Percentiles rank a stretch among this genome's conserved stretches.
These are phyloP conservation scores for Phallus indusiatus DNA, from an alignment of 768 basidiomycete genomes.

Conservation along the genomic window DNA sequence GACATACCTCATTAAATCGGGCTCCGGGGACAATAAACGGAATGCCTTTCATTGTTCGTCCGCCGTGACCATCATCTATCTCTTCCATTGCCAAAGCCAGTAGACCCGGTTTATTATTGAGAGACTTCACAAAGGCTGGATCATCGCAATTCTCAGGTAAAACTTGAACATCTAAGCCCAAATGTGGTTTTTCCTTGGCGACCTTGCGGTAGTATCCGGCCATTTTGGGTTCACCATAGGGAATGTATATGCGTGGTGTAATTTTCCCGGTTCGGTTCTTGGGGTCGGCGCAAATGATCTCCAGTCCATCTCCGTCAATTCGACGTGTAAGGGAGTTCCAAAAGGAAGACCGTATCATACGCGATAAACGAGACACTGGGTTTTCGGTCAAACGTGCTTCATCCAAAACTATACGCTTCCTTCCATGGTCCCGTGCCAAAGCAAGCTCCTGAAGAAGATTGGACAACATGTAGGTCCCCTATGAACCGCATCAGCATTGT, in stretches of 20 bases:
- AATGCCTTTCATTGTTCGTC: slow-evolving; percentile 80
- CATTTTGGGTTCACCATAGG: slow-evolving; percentile 88
- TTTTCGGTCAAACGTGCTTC: slow-evolving; percentile 97
- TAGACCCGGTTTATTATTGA: slow-evolving; percentile 91
- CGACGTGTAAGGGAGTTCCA: slow-evolving; percentile 96
- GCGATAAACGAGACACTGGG: slow-evolving; percentile 89
- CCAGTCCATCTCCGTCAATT: slow-evolving; percentile 94
- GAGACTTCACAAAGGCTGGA: slow-evolving; percentile 78
- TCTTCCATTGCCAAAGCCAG: slow-evolving; percentile 94
- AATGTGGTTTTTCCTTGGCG: slow-evolving; percentile 83
- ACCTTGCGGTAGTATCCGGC: slow-evolving; percentile 92
- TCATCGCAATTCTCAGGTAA: slow-evolving; percentile 84
- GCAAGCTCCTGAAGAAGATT: slow-evolving; percentile 98
- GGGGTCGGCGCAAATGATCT: slow-evolving; percentile 95
- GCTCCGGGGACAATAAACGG: slow-evolving; percentile 97
- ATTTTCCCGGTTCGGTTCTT: slow-evolving; percentile 91
- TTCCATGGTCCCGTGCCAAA: slow-evolving; percentile 86
- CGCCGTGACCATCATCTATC: slow-evolving; percentile 68
- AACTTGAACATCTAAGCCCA: slow-evolving; percentile 87
- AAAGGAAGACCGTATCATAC: slow-evolving; percentile 97
- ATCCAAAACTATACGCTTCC: slow-evolving; percentile 96
- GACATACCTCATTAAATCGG: slow-evolving; percentile 79
- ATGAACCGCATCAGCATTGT: slow-evolving; percentile 10
- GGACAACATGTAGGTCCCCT: slow-evolving; percentile 99
- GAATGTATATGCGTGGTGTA: slow-evolving; percentile 91